A percentile compares a stretch with the other conserved stretches of the same genome.
Evolutionary conservation across 352 stramenopile genomes (phyloP).

Genomic region (Phytophthora citrophthora): DNA sequence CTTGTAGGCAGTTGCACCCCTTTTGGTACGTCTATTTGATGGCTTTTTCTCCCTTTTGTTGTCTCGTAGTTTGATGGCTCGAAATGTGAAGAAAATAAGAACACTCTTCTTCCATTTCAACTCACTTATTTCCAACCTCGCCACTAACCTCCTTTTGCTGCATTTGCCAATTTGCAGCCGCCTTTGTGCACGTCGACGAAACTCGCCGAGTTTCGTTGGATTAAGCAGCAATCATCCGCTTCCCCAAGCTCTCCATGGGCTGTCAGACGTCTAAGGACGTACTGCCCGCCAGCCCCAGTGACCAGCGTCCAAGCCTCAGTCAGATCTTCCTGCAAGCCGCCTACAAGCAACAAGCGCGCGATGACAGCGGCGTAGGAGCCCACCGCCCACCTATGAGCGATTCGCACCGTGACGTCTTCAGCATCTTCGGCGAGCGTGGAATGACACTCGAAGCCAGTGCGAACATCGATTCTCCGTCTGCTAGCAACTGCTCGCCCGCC

Average conservation of each 20-base stretch:
- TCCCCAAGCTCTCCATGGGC: slow-evolving; percentile 54
- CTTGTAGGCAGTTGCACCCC: slow-evolving; percentile 7
- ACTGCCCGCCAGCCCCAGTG: slow-evolving; percentile 33
- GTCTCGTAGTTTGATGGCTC: slow-evolving; percentile 5
- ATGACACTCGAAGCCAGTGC: slow-evolving; percentile 63
- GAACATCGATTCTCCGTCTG: slow-evolving; percentile 19
- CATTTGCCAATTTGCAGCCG: slow-evolving; percentile 6
- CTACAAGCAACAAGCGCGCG: slow-evolving; percentile 48
- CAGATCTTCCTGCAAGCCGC: slow-evolving; percentile 55
- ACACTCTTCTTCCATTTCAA: slow-evolving; percentile 13
- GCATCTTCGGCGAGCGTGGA: slow-evolving; percentile 82
- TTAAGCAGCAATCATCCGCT: slow-evolving; percentile 36
- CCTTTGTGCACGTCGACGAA: slow-evolving; percentile 27
- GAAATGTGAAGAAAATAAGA: slow-evolving; percentile 19
- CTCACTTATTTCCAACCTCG: slow-evolving; percentile 2
- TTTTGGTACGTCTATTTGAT: slow-evolving; percentile 25
- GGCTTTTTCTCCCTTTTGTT: slow-evolving; percentile 2
- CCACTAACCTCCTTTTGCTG: background rate
- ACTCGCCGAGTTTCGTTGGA: slow-evolving; percentile 31
- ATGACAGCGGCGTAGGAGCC: slow-evolving; percentile 33
- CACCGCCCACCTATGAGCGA: slow-evolving; percentile 26
- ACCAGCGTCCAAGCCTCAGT: slow-evolving; percentile 56
- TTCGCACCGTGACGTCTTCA: slow-evolving; percentile 84
- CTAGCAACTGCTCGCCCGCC: slow-evolving; percentile 51
- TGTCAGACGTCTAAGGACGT: slow-evolving; percentile 70